These are phyloP conservation scores for Teratosphaeriaceae sp. DNA, from an alignment of 2,329 filamentous ascomycete genomes.

Conservation along the genomic window DNA sequence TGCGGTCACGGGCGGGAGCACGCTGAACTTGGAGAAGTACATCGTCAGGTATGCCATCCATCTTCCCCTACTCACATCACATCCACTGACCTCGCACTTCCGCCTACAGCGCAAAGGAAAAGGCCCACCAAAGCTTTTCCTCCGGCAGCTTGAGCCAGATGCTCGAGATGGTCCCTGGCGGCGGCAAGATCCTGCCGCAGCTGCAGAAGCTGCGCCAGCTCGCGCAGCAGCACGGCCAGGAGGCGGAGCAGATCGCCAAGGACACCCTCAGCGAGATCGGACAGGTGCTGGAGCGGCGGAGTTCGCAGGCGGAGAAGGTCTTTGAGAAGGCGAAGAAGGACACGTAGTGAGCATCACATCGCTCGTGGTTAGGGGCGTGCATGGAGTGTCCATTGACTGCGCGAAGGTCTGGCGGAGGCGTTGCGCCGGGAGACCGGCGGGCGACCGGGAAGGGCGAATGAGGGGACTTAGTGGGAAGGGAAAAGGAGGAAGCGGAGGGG, in stretches of 20 bases:
- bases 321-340: slow-evolving; percentile 47
- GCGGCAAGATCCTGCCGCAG: slow-evolving; percentile 59
- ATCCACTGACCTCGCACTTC: background rate
- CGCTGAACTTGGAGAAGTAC: slow-evolving; percentile 54
- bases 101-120: slow-evolving; percentile 40
- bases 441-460: no score
- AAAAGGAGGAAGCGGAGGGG: no score
- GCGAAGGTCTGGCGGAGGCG: no score
- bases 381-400: no score
- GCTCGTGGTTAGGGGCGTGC: no score
- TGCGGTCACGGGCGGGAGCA: slow-evolving; percentile 55
- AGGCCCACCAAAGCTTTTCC: slow-evolving; percentile 48
- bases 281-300: slow-evolving; percentile 57
- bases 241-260: slow-evolving; percentile 63
- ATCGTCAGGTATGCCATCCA: slow-evolving; percentile 45
- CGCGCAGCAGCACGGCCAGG: slow-evolving; percentile 60
- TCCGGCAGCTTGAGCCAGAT: slow-evolving; percentile 48
- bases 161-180: slow-evolving; percentile 58
- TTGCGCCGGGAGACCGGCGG: no score
- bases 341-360: no score
- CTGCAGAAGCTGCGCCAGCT: slow-evolving; percentile 58
- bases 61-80: background rate
- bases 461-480: no score
- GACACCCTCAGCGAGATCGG: slow-evolving; percentile 62
- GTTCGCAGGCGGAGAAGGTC: slow-evolving; percentile 52